phyloP scores from a whole-genome alignment of 2,329 filamentous ascomycete species.

The Daldinia sp. region DNA sequence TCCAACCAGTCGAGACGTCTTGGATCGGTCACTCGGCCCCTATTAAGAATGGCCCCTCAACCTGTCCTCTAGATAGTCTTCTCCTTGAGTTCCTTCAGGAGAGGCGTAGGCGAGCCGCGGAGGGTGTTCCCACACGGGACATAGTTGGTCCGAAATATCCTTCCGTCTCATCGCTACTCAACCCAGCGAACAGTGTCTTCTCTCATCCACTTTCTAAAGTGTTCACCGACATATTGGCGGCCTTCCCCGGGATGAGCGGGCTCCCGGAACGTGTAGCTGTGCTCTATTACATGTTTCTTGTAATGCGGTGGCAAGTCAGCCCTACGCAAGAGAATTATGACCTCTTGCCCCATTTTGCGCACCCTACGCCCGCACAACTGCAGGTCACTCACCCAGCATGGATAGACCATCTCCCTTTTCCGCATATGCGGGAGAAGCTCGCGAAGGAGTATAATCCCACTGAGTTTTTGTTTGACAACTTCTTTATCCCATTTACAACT shows the following conservation, averaged over 20 bases:
- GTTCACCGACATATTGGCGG: slow-evolving; percentile 85
- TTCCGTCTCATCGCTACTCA: slow-evolving; percentile 81
- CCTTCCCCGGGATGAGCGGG: slow-evolving; percentile 83
- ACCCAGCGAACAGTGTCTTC: slow-evolving; percentile 71
- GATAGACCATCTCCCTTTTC: slow-evolving; percentile 87
- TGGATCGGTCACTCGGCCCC: slow-evolving; percentile 51
- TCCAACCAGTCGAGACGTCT: slow-evolving; percentile 19
- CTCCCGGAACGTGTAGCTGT: slow-evolving; percentile 86
- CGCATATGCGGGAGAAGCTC: slow-evolving; percentile 73
- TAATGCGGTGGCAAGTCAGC: slow-evolving; percentile 87
- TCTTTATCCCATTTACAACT: slow-evolving; percentile 84
- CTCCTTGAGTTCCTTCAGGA: slow-evolving; percentile 82
- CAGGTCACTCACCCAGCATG: slow-evolving; percentile 79
- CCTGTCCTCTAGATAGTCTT: slow-evolving; percentile 82
- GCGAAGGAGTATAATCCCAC: slow-evolving; percentile 50
- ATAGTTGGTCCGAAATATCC: slow-evolving; percentile 84
- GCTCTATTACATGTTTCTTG: slow-evolving; percentile 86
- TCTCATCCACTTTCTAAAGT: slow-evolving; percentile 85
- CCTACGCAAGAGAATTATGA: slow-evolving; percentile 85
- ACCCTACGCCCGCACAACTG: slow-evolving; percentile 75
- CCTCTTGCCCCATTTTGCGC: slow-evolving; percentile 78
- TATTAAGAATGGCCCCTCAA: slow-evolving; percentile 73
- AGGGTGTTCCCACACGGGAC: slow-evolving; percentile 73
- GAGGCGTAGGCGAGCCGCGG: slow-evolving; percentile 72
- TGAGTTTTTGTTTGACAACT: slow-evolving; percentile 78